Evolutionary conservation across 139 green algal species (phyloP), one percentile per base, ranked within the genome.

Genomic region (Micractinium sp.): DNA sequence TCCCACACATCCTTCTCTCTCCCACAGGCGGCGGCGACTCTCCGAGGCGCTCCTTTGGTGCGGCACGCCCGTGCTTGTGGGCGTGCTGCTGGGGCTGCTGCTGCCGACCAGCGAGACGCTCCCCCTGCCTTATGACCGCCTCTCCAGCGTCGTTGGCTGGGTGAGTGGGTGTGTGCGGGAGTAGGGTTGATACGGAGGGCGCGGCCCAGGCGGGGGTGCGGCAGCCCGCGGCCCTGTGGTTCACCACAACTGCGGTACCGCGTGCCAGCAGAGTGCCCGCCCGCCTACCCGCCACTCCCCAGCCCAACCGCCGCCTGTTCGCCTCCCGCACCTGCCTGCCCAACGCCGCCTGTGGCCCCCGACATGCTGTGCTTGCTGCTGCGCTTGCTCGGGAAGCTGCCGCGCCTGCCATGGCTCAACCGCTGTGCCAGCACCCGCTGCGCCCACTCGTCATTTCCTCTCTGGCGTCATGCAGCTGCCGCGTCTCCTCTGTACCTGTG

Each of bases 81-180:
- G 88, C 33, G 19, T 84, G 22, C 18, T 47, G 25, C 38, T 90
- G 35, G 88, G 88, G 13, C 25, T 53, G 53, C 12, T 39, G 27
- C 18, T 88, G 56, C 81, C 88, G 4, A 41, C 81, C 25, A 53
- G 29, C 36, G 15, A 77, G 20, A 31, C 69, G 61, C 63, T 80
- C 61, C 77, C 61, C 79, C 5, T 76, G 66, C 83, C 87, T 12
- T 29, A 66, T 33, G 36, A 89, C 33, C 61, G 67, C 20, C n/a
- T 93, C 29, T 86, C 63, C 35, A 63, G 22, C 27, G 60, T 93
- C 38, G 85, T 93, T 35, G 90, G 90, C n/a, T 93, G 90, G 90
- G 78, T 88, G 71, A 71, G 85, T 61, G 7, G 13, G 0, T 67
- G 9, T 12, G 80, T 35, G 29, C 5, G 33, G 15, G 19, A 41